These are phyloP conservation scores for Dimargaris xerosporica DNA, from an alignment of 192 early-diverging fungal genomes.

Conservation along the genomic window DNA sequence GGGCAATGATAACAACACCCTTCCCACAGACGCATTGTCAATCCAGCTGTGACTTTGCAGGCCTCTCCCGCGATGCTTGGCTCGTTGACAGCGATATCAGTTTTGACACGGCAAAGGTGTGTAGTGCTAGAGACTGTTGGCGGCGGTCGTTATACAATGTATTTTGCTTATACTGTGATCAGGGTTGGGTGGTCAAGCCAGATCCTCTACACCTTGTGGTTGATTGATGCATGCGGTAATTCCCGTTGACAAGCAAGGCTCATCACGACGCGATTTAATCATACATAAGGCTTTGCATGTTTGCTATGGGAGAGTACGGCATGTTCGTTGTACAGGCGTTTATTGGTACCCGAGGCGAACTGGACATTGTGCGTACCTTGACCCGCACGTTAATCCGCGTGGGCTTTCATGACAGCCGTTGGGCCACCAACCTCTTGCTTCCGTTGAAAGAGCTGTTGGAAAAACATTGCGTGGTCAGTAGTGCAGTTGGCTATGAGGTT, in stretches of 20 bases:
- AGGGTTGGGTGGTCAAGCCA: neutral
- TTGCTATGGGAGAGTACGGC: no score
- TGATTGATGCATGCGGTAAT: neutral
- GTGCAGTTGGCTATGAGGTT: no score
- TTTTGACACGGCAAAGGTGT: neutral
- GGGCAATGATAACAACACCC: neutral
- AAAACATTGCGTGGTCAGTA: neutral
- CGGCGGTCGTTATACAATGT: neutral
- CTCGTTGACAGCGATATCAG: neutral
- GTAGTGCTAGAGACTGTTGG: neutral
- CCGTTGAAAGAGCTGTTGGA: neutral
- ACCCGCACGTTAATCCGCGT: neutral
- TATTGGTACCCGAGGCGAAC: no score
- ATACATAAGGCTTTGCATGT: no score
- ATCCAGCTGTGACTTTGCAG: neutral
- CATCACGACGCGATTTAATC: no score
- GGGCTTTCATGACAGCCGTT: conserved; percentile 4
- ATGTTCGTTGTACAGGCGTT: no score
- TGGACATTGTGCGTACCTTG: no score
- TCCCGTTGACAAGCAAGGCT: no score
- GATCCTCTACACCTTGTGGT: neutral
- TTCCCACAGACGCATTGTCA: neutral
- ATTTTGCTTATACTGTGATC: neutral
- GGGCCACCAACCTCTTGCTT: neutral
- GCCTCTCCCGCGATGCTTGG: conserved; percentile 3